These are phyloP conservation scores for Gastrolobium bilobum DNA, from an alignment of 306 rosid genomes.

Conservation along the genomic window DNA sequence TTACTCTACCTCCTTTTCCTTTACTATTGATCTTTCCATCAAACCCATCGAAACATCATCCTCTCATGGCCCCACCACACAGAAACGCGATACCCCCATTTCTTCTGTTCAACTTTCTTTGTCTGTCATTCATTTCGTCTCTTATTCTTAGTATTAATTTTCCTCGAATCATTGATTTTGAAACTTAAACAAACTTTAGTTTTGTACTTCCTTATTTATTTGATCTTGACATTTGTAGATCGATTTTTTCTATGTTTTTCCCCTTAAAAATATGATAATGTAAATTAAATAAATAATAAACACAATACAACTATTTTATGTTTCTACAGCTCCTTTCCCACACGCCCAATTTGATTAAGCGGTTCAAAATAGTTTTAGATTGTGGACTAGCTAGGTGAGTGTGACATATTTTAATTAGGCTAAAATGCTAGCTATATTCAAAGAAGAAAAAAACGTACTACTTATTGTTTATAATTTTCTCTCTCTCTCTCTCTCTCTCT, in stretches of 20 bases:
- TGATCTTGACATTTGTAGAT: background rate
- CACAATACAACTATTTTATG: background rate
- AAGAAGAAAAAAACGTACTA: conserved; percentile 12
- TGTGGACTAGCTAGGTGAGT: background rate
- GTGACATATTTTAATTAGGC: conserved; percentile 26
- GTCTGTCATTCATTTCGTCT: conserved; percentile 1
- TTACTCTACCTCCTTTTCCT: conserved; percentile 7
- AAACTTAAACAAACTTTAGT: conserved; percentile 31
- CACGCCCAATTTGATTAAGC: background rate
- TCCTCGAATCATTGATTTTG: conserved; percentile 27
- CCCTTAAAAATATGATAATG: background rate
- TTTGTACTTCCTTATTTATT: background rate
- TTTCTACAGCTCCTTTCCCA: background rate
- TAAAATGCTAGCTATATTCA: background rate
- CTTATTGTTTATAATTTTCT: too few species aligned
- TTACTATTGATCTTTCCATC: conserved; percentile 16
- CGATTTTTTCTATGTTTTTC: background rate
- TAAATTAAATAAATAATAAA: background rate
- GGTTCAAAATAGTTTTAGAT: background rate
- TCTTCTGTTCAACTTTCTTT: conserved; percentile 19
- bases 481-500: too few species aligned
- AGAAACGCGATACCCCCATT: conserved; percentile 3
- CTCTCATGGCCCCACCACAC: conserved; percentile 6
- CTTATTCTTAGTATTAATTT: background rate
- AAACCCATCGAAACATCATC: conserved; percentile 45